Percentiles rank a stretch among this genome's conserved stretches.
These are phyloP conservation scores for Turritis glabra DNA, from an alignment of 345 rosid species.

Conservation along the genomic window DNA sequence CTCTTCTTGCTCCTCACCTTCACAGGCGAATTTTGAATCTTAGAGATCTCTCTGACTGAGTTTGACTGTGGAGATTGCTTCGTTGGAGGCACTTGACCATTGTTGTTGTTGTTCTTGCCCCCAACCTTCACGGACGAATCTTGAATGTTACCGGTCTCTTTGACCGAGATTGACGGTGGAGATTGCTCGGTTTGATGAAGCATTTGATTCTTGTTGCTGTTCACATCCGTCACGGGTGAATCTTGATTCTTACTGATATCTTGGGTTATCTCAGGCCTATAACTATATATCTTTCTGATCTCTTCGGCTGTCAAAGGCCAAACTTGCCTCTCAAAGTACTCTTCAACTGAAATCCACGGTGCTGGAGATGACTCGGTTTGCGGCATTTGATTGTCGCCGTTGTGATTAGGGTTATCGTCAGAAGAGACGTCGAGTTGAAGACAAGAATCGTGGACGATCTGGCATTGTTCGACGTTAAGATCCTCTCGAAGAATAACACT, in stretches of 20 bases:
- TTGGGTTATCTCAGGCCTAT: background rate
- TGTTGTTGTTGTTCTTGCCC: too few relatives aligned
- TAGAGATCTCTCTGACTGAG: too few relatives aligned
- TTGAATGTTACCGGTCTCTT: background rate
- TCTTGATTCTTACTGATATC: slow-evolving; percentile 41
- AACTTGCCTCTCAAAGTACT: background rate
- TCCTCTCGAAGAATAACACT: slow-evolving; percentile 48
- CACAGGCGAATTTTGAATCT: too few relatives aligned
- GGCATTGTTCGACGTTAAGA: slow-evolving; percentile 41
- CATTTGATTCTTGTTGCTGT: background rate
- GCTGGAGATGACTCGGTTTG: background rate
- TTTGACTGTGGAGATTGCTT: too few relatives aligned
- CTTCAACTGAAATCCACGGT: background rate
- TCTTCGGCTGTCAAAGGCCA: background rate
- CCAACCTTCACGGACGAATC: too few relatives aligned
- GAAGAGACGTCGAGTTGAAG: slow-evolving; percentile 51
- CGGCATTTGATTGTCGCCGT: background rate
- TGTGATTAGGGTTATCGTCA: background rate
- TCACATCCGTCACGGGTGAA: background rate
- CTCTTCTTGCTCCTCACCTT: too few relatives aligned
- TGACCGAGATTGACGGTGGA: background rate
- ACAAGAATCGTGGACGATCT: slow-evolving; percentile 52
- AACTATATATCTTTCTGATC: background rate
- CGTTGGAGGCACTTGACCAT: too few relatives aligned
- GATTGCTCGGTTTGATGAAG: background rate